Evolutionary conservation across 1,284 basidiomycete species (phyloP).

Genomic region (Fomitopsis betulina): DNA sequence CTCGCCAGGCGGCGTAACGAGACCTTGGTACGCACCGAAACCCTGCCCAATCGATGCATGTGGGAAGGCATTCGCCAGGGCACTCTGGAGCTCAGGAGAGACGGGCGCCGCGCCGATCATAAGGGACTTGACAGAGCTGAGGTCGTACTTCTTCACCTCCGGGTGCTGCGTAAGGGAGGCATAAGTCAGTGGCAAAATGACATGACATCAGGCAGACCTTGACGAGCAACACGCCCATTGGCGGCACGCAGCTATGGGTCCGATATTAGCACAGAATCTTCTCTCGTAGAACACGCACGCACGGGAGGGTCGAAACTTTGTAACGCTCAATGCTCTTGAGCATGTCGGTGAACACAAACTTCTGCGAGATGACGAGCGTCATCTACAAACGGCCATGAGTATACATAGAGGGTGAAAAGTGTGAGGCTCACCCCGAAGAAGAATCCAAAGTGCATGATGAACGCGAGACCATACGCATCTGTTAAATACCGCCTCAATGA

Average conservation of each 20-base stretch:
- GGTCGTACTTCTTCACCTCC: slow-evolving; percentile 59
- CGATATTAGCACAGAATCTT: slow-evolving; percentile 13
- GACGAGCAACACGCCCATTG: slow-evolving; percentile 49
- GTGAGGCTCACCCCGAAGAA: slow-evolving; percentile 45
- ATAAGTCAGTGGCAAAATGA: neutral
- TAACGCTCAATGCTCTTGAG: slow-evolving; percentile 63
- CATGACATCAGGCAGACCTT: slow-evolving; percentile 21
- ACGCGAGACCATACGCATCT: slow-evolving; percentile 75
- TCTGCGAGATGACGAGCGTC: slow-evolving; percentile 58
- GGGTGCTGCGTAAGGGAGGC: slow-evolving; percentile 44
- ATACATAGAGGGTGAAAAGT: neutral
- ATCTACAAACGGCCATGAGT: slow-evolving; percentile 13
- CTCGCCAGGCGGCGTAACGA: neutral
- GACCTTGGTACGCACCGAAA: slow-evolving; percentile 40
- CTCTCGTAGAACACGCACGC: slow-evolving; percentile 16
- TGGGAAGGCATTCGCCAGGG: slow-evolving; percentile 52
- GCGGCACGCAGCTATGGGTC: slow-evolving; percentile 52
- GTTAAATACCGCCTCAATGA: neutral
- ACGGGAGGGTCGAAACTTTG: slow-evolving; percentile 60
- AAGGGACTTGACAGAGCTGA: slow-evolving; percentile 52
- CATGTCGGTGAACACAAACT: slow-evolving; percentile 65
- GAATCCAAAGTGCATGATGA: slow-evolving; percentile 53
- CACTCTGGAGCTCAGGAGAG: slow-evolving; percentile 55
- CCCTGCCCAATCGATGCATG: slow-evolving; percentile 60
- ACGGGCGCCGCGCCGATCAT: slow-evolving; percentile 75